These are phyloP conservation scores for Xerocomellus dryophilus DNA, from an alignment of 768 basidiomycete genomes.

Conservation along the genomic window DNA sequence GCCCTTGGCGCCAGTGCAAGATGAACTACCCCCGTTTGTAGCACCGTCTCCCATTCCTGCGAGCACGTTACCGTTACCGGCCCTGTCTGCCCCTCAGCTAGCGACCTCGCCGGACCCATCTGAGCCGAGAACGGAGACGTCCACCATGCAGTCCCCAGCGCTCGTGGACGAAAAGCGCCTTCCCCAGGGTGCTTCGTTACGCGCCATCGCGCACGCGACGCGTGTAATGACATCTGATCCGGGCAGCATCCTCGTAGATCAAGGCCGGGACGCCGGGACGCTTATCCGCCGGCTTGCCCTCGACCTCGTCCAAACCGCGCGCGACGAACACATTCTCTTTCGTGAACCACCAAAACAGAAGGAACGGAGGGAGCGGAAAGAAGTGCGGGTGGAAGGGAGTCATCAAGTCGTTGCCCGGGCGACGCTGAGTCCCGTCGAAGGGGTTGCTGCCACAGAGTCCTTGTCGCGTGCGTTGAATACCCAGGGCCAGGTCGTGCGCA, in stretches of 20 bases:
- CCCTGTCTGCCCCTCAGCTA: constrained; percentile 28
- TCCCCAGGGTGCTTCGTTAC: constrained; percentile 63
- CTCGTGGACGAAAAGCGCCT: constrained; percentile 29
- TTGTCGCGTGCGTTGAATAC: constrained; percentile 47
- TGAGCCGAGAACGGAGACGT: constrained; percentile 27
- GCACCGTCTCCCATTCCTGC: constrained; percentile 21
- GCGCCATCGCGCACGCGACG: constrained; percentile 78
- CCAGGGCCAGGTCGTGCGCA: constrained; percentile 32
- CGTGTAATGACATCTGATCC: constrained; percentile 85
- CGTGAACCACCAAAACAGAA: constrained; percentile 39
- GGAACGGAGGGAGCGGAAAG: constrained; percentile 42
- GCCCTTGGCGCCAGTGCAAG: constrained; percentile 12
- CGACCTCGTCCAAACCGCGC: constrained; percentile 62
- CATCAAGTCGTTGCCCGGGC: constrained; percentile 38
- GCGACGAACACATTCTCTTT: constrained; percentile 57
- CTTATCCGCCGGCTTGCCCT: constrained; percentile 65
- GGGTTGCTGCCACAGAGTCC: constrained; percentile 43
- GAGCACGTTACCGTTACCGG: constrained; percentile 14
- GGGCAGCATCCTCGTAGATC: constrained; percentile 68
- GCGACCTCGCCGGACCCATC: constrained; percentile 20
- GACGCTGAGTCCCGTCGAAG: constrained; percentile 41
- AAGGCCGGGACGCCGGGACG: constrained; percentile 58
- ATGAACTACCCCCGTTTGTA: constrained; percentile 9
- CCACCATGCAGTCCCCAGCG: constrained; percentile 27
- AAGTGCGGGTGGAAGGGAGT: constrained; percentile 26